These are phyloP conservation scores for Penicillium sp. DNA, from an alignment of 2,329 filamentous ascomycete species.

Conservation along the genomic window DNA sequence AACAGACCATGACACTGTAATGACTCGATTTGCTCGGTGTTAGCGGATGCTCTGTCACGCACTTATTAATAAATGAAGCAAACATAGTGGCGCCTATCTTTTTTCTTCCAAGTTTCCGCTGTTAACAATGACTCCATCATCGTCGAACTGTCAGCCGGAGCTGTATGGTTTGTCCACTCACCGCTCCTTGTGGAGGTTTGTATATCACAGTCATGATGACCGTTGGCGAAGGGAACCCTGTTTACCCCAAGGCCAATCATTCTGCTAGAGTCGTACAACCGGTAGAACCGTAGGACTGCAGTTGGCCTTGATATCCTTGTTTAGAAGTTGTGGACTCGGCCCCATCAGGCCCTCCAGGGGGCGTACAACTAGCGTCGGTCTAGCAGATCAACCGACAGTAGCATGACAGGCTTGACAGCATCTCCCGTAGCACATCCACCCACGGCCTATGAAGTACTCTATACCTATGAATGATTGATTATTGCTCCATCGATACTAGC, in stretches of 20 bases:
- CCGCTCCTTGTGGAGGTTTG: slow-evolving; percentile 12
- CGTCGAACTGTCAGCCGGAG: not conserved
- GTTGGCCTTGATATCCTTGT: slow-evolving; percentile 12
- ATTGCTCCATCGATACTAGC: not conserved
- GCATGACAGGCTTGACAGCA: not conserved
- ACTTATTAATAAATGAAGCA: not conserved
- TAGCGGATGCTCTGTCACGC: not conserved
- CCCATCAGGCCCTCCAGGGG: not conserved
- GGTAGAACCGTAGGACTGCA: slow-evolving; percentile 8
- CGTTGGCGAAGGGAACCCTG: not conserved
- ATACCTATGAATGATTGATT: not conserved
- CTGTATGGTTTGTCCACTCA: slow-evolving; percentile 6
- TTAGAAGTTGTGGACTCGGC: not conserved
- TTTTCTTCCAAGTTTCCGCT: not conserved
- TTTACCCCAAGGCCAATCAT: not conserved
- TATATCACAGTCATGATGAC: not conserved
- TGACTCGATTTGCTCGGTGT: not conserved
- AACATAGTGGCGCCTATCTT: too few relatives aligned
- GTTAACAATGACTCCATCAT: not conserved
- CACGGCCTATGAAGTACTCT: not conserved
- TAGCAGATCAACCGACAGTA: slow-evolving; percentile 1
- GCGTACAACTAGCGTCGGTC: not conserved
- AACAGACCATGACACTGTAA: not conserved
- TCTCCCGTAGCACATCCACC: not conserved
- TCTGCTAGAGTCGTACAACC: slow-evolving; percentile 9